Evolutionary conservation across 805 yeast genomes (phyloP).

Genomic region (Cyberlindnera samutprakarnensis): DNA sequence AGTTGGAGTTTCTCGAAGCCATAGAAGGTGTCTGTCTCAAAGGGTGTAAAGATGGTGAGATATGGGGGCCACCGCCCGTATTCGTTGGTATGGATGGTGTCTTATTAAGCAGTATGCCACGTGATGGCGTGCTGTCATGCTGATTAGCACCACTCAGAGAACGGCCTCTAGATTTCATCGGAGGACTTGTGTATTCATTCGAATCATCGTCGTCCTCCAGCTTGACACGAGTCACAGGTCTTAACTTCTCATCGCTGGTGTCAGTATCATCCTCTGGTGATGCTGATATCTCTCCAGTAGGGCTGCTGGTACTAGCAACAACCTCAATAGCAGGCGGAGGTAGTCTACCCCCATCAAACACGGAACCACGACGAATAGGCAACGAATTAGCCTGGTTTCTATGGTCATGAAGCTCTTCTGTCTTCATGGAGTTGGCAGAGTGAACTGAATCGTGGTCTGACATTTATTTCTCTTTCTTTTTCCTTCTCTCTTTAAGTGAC

Average conservation of each 20-base stretch:
- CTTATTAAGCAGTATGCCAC: slow-evolving; percentile 24
- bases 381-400: slow-evolving; percentile 38
- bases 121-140: slow-evolving; percentile 14
- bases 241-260: too few relatives aligned
- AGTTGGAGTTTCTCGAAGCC: slow-evolving; percentile 11
- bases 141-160: too few relatives aligned
- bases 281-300: too few relatives aligned
- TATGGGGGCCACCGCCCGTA: slow-evolving; percentile 13
- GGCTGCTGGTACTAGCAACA: too few relatives aligned
- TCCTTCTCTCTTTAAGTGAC: too few relatives aligned
- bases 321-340: slow-evolving; percentile 18
- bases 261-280: too few relatives aligned
- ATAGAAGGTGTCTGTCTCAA: slow-evolving; percentile 14
- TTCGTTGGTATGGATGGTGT: slow-evolving; percentile 18
- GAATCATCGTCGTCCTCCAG: slow-evolving; percentile 13
- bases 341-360: slow-evolving; percentile 6
- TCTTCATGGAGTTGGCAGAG: slow-evolving; percentile 26
- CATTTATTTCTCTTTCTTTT: too few relatives aligned
- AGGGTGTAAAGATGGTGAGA: slow-evolving; percentile 20
- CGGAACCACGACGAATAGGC: slow-evolving; percentile 26
- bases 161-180: too few relatives aligned
- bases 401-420: slow-evolving; percentile 39
- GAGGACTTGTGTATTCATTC: too few relatives aligned
- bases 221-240: too few relatives aligned
- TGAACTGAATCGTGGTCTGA: slow-evolving; percentile 23